A percentile compares a stretch with the other conserved stretches of the same genome.
phyloP scores from a whole-genome alignment of 2,329 filamentous ascomycete species.

The Aschersonia sp. region DNA sequence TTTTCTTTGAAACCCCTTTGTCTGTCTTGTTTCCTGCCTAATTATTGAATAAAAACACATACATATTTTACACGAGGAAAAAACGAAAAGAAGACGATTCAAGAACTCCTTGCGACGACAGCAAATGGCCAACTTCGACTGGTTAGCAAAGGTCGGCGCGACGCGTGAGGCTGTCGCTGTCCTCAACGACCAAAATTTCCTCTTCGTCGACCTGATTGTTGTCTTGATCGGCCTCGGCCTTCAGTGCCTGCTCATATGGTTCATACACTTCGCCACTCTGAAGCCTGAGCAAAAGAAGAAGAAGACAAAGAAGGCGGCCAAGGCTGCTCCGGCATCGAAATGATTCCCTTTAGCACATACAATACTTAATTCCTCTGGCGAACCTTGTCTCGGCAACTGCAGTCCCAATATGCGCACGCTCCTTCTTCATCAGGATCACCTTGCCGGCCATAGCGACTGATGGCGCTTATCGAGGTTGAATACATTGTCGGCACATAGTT shows the following conservation, averaged over 20 bases:
- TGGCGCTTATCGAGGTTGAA: no score
- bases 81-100: no score
- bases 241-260: conserved; percentile 35
- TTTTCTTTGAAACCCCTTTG: background rate
- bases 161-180: conserved; percentile 42
- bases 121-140: conserved; percentile 39
- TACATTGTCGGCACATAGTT: no score
- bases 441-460: no score
- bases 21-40: background rate
- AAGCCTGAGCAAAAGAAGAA: conserved; percentile 46
- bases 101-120: background rate
- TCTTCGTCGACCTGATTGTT: conserved; percentile 42
- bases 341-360: no score
- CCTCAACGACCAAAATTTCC: conserved; percentile 45
- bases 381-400: no score
- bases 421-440: no score
- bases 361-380: no score
- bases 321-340: no score
- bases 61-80: no score
- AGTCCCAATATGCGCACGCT: no score
- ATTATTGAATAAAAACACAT: background rate
- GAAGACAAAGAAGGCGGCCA: conserved; percentile 17
- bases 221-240: conserved; percentile 34
- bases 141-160: conserved; percentile 40
- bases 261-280: conserved; percentile 44